Evolutionary conservation across 768 basidiomycete genomes (phyloP).

Genomic region (Tylopilus sp.): DNA sequence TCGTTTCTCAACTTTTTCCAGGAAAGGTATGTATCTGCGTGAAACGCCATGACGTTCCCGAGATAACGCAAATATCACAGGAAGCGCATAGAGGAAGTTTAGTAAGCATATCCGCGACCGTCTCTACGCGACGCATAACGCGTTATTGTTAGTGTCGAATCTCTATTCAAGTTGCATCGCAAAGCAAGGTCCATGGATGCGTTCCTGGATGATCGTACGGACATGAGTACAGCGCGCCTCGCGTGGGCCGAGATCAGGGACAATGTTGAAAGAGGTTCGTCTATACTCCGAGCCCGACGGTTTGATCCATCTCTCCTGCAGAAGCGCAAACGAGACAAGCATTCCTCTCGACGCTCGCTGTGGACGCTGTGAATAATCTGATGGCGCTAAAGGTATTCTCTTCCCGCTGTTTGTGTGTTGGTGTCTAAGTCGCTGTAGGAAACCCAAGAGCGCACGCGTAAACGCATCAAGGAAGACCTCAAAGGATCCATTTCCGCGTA

Average conservation of each 20-base stretch:
- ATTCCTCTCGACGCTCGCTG: slow-evolving; percentile 64
- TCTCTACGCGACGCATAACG: neutral
- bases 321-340: slow-evolving; percentile 83
- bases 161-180: slow-evolving; percentile 67
- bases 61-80: slow-evolving; percentile 38
- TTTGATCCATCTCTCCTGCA: slow-evolving; percentile 37
- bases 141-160: slow-evolving; percentile 56
- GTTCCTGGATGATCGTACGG: slow-evolving; percentile 67
- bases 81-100: slow-evolving; percentile 79
- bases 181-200: slow-evolving; percentile 69
- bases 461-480: slow-evolving; percentile 87
- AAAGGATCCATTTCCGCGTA: slow-evolving; percentile 76
- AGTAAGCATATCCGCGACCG: slow-evolving; percentile 47
- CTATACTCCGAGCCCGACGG: neutral
- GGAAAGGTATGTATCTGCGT: slow-evolving; percentile 58
- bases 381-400: slow-evolving; percentile 57
- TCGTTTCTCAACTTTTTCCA: slow-evolving; percentile 83
- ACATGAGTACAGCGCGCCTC: slow-evolving; percentile 58
- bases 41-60: slow-evolving; percentile 12
- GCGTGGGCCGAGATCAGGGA: slow-evolving; percentile 87
- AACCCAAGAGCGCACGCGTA: slow-evolving; percentile 87
- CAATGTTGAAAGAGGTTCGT: slow-evolving; percentile 74
- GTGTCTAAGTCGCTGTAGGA: slow-evolving; percentile 48
- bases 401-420: neutral
- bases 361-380: slow-evolving; percentile 73